These are phyloP conservation scores for Erucastrum elatum DNA, from an alignment of 345 rosid species.

Conservation along the genomic window DNA sequence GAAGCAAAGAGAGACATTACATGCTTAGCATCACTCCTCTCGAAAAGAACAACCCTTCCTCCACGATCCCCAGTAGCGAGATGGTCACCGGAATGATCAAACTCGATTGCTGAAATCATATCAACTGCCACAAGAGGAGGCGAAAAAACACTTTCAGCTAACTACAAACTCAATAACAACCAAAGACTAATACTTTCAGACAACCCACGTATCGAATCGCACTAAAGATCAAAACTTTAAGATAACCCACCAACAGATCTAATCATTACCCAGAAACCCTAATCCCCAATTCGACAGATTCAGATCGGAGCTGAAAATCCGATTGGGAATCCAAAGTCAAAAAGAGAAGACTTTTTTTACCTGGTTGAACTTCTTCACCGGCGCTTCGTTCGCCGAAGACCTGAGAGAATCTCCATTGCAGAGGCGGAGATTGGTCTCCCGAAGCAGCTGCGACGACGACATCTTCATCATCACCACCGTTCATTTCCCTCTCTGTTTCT, in stretches of 20 bases:
- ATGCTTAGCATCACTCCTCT: slow-evolving; percentile 69
- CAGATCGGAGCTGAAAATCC: background rate
- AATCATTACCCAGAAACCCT: background rate
- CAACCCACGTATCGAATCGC: background rate
- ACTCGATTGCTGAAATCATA: slow-evolving; percentile 87
- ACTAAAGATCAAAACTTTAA: background rate
- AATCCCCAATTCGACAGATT: background rate
- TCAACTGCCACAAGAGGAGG: slow-evolving; percentile 59
- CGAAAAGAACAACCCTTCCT: slow-evolving; percentile 92
- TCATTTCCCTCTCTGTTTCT: slow-evolving; percentile 30
- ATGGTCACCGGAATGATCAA: slow-evolving; percentile 77
- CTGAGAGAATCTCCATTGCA: slow-evolving; percentile 99
- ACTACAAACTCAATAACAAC: background rate
- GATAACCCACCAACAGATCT: slow-evolving; percentile 16
- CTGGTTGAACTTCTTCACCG: slow-evolving; percentile 98
- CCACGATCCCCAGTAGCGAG: slow-evolving; percentile 98
- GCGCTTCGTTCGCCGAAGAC: slow-evolving; percentile 96
- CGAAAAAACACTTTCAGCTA: background rate
- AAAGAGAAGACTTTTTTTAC: slow-evolving; percentile 36
- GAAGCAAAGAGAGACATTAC: slow-evolving; percentile 49
- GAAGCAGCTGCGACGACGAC: slow-evolving; percentile 37
- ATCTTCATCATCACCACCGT: slow-evolving; percentile 34
- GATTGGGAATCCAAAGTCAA: background rate
- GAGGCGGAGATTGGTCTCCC: slow-evolving; percentile 48
- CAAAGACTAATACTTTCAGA: background rate